Percentiles rank a stretch among this genome's conserved stretches.
Conservation (phyloP, 768 basidiomycete genomes). For the Pulveroboletus sp. region DNA sequence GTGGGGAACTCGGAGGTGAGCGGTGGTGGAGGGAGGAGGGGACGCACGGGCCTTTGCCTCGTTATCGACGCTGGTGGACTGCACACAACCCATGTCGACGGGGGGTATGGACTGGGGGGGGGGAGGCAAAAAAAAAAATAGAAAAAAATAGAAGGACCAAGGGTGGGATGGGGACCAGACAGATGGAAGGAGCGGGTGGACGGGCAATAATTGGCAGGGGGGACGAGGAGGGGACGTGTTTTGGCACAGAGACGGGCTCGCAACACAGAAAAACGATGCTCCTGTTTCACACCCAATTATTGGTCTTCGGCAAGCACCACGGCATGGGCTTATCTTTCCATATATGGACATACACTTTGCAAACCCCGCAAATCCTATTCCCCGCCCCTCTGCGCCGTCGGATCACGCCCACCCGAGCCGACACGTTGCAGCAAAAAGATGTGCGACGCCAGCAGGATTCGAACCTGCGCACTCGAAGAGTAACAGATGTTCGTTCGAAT, state of each 20-base stretch:
- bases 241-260: not conserved
- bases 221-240: conserved; percentile 3
- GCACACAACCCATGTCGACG: conserved; percentile 65
- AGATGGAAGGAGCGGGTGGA: conserved; percentile 21
- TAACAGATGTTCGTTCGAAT: conserved; percentile 62
- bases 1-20: not conserved
- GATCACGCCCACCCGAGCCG: no score
- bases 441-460: conserved; percentile 59
- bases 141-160: conserved; percentile 1
- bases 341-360: conserved; percentile 10
- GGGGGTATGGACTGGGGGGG: not conserved
- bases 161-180: conserved; percentile 8
- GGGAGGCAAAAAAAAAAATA: no score
- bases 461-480: conserved; percentile 67
- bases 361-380: conserved; percentile 11
- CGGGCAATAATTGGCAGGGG: conserved; percentile 25
- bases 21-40: not conserved
- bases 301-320: conserved; percentile 15
- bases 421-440: not conserved
- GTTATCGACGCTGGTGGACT: conserved; percentile 65
- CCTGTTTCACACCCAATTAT: conserved; percentile 12
- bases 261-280: conserved; percentile 12
- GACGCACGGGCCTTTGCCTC: conserved; percentile 80
- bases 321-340: conserved; percentile 12
- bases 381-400: not conserved